phyloP scores from a whole-genome alignment of 345 rosid genomes.

The Gossypium ekmanianum region DNA sequence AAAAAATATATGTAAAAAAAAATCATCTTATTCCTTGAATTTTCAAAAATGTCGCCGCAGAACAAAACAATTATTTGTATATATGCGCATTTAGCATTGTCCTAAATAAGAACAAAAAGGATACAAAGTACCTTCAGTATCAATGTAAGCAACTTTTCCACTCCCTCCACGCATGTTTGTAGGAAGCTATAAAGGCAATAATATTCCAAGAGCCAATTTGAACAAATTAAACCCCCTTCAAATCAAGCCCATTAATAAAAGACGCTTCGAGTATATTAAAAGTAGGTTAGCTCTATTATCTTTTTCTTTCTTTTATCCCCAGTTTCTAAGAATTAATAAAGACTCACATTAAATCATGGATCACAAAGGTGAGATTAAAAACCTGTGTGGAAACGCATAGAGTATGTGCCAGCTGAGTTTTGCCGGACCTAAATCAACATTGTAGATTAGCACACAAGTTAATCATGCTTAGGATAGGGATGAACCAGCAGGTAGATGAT shows the following conservation, averaged over 20 bases:
- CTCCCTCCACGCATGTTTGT: conserved; percentile 83
- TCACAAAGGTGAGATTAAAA: conserved; percentile 10
- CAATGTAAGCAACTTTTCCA: conserved; percentile 90
- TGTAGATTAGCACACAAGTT: conserved; percentile 1
- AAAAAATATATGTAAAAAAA: background rate
- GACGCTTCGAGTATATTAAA: background rate
- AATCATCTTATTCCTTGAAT: background rate
- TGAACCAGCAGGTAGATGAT: background rate
- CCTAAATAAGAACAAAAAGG: conserved; percentile 23
- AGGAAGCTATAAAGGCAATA: conserved; percentile 55
- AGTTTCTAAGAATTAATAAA: background rate
- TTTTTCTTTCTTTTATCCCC: background rate
- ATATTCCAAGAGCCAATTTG: background rate
- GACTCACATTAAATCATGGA: background rate
- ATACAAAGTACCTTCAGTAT: conserved; percentile 91
- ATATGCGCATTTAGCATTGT: too few relatives aligned
- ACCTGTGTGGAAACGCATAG: conserved; percentile 87
- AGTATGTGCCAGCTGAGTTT: conserved; percentile 88
- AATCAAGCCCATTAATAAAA: background rate
- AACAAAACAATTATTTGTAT: too few relatives aligned
- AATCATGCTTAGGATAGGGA: background rate
- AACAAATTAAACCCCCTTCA: background rate
- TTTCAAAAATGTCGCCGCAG: too few relatives aligned
- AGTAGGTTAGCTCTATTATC: background rate
- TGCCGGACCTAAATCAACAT: conserved; percentile 64